Percentiles rank a stretch among this genome's conserved stretches.
phyloP scores from a whole-genome alignment of 2,329 filamentous ascomycete species.

The Aspergillus transmontanensis region DNA sequence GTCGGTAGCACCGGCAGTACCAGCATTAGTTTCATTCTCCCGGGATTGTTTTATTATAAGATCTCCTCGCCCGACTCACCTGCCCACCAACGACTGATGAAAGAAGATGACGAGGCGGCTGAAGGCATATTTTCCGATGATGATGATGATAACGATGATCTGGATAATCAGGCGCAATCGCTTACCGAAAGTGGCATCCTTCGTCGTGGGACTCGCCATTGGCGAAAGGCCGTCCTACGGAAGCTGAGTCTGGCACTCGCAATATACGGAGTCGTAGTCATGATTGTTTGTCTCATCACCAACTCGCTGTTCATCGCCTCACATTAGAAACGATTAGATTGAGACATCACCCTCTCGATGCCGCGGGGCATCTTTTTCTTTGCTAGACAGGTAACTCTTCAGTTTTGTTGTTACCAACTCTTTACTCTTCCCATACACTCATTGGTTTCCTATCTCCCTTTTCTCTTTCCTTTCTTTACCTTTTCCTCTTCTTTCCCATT shows the following conservation, averaged over 20 bases:
- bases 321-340: constrained; percentile 51
- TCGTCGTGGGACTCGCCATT: constrained; percentile 65
- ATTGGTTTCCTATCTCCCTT: background rate
- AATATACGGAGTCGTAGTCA: constrained; percentile 82
- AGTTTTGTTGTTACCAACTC: constrained; percentile 2
- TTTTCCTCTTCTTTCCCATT: background rate
- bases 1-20: constrained; percentile 94
- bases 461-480: background rate
- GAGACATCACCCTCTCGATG: background rate
- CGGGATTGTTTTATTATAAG: constrained; percentile 97
- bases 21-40: constrained; percentile 94
- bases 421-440: constrained; percentile 1
- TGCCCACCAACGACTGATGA: constrained; percentile 82
- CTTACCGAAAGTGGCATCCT: constrained; percentile 60
- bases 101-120: constrained; percentile 79
- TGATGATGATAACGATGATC: constrained; percentile 33
- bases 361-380: background rate
- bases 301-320: constrained; percentile 77
- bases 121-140: constrained; percentile 53
- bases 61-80: constrained; percentile 87
- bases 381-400: background rate
- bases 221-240: constrained; percentile 65
- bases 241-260: constrained; percentile 74
- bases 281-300: constrained; percentile 82
- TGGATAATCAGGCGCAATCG: constrained; percentile 38